These are phyloP conservation scores for Kwoniella shandongensis DNA, from an alignment of 768 basidiomycete species.

Conservation along the genomic window DNA sequence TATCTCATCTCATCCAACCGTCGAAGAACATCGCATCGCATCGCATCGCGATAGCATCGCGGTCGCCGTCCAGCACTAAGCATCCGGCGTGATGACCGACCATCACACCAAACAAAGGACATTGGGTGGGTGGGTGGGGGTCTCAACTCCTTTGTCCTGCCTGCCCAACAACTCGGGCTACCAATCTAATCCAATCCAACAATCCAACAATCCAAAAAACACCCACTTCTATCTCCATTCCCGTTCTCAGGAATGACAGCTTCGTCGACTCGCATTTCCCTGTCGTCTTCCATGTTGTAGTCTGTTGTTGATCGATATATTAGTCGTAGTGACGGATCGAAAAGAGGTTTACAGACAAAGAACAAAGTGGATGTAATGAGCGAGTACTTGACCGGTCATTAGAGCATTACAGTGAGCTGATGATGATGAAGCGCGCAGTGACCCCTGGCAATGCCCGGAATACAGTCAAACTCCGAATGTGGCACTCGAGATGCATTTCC, in stretches of 20 bases:
- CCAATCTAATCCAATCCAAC: slow-evolving; percentile 9
- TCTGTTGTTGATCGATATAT: background rate
- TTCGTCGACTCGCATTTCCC: slow-evolving; percentile 48
- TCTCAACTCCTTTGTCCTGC: no score
- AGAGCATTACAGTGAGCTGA: background rate
- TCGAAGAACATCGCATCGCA: no score
- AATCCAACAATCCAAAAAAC: slow-evolving; percentile 6
- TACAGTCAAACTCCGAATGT: background rate
- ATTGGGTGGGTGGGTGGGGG: no score
- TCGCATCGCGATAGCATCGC: no score
- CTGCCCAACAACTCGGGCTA: no score
- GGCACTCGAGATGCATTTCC: no score
- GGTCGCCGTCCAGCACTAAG: no score
- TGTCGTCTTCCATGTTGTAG: slow-evolving; percentile 50
- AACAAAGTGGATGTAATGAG: background rate
- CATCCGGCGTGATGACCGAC: no score
- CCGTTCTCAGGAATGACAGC: slow-evolving; percentile 35
- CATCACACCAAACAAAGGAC: no score
- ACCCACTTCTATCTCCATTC: slow-evolving; percentile 33
- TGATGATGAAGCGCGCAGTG: background rate
- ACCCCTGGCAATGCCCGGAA: no score
- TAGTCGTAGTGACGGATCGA: no score
- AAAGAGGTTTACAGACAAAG: background rate
- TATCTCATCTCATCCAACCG: background rate
- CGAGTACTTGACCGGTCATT: background rate